These are phyloP conservation scores for Ustilago crameri DNA, from an alignment of 1,284 basidiomycete species.

Conservation along the genomic window DNA sequence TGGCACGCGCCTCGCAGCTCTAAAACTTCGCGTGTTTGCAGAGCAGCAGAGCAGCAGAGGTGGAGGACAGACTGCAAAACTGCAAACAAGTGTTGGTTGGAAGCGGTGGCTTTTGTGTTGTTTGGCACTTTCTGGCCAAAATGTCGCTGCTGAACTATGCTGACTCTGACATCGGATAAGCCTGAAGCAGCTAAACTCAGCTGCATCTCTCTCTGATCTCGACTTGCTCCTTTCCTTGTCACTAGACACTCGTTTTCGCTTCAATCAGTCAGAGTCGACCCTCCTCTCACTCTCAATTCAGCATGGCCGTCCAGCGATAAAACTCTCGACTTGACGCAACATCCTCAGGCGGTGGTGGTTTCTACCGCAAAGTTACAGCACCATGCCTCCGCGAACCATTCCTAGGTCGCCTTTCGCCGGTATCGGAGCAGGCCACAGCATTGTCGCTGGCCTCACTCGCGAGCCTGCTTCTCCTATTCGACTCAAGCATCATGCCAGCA, in stretches of 20 bases:
- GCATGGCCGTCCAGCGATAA: not conserved
- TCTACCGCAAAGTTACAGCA: too few relatives aligned
- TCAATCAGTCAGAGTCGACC: too few relatives aligned
- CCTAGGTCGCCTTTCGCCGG: constrained; percentile 40
- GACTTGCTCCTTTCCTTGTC: too few relatives aligned
- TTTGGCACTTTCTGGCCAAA: too few relatives aligned
- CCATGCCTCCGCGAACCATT: constrained; percentile 33
- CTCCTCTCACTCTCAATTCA: not conserved
- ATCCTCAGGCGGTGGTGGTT: too few relatives aligned
- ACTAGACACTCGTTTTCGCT: too few relatives aligned
- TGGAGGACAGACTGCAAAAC: not conserved
- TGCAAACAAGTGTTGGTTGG: not conserved
- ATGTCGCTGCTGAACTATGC: too few relatives aligned
- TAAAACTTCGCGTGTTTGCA: constrained; percentile 6
- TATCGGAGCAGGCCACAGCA: constrained; percentile 31
- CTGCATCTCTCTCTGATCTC: not conserved
- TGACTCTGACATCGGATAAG: too few relatives aligned
- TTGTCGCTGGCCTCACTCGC: constrained; percentile 18
- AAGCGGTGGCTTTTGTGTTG: not conserved
- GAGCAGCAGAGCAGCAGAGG: not conserved
- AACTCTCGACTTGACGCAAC: too few relatives aligned
- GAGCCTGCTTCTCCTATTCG: constrained; percentile 21
- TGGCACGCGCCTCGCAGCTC: constrained; percentile 9
- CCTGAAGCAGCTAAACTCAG: not conserved
- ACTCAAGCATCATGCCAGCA: constrained; percentile 1